Conservation (phyloP, 768 basidiomycete species). For the Pleurotus sapidus region DNA sequence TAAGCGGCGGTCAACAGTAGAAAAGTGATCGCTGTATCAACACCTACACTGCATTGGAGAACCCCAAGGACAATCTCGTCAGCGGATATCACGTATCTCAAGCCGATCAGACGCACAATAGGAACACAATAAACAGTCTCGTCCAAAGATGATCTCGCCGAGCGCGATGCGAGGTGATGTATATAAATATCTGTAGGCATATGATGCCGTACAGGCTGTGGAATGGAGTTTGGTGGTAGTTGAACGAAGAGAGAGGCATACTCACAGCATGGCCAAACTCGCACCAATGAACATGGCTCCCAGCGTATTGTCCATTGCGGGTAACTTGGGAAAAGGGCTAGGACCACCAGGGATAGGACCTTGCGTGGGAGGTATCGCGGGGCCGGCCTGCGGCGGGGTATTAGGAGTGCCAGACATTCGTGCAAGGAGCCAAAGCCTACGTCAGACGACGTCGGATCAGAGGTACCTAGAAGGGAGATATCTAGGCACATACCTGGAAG, state of each 20-base stretch:
- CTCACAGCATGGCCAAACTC: constrained; percentile 3
- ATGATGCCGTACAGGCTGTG: constrained; percentile 6
- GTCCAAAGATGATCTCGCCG: not conserved
- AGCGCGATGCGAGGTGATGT: not conserved
- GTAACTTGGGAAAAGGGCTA: not conserved
- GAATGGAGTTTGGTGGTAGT: too few relatives aligned
- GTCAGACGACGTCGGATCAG: too few relatives aligned
- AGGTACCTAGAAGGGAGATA: too few relatives aligned
- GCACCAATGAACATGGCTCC: constrained; percentile 8
- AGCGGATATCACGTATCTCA: not conserved
- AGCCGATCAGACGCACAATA: not conserved
- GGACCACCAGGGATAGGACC: too few relatives aligned
- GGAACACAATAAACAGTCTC: not conserved
- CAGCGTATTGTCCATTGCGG: constrained; percentile 7
- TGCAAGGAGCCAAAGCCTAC: too few relatives aligned
- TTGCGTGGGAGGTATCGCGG: too few relatives aligned
- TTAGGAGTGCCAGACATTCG: too few relatives aligned
- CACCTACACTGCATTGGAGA: not conserved
- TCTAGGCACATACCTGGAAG: too few relatives aligned
- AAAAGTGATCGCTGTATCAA: too few relatives aligned
- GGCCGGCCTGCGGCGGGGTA: too few relatives aligned
- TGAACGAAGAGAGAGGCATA: not conserved
- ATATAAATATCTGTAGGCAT: constrained; percentile 9
- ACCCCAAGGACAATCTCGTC: not conserved
- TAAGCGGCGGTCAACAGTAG: too few relatives aligned